Conservation (phyloP, 164 flowering plant genomes). For the Malania oleifera region DNA sequence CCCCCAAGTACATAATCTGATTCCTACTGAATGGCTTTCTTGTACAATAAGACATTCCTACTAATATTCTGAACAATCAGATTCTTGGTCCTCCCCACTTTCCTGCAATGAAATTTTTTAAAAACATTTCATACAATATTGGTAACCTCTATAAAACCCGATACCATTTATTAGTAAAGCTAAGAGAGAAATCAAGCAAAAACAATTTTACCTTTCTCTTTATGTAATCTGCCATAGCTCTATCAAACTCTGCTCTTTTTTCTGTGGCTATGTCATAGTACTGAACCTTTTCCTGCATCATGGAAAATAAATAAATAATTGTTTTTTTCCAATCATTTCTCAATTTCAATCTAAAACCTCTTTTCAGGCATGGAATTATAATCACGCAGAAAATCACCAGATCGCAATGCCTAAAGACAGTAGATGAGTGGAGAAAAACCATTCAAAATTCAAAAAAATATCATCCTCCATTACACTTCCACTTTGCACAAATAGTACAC, state of each 20-base stretch:
- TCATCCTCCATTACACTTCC: no score
- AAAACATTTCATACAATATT: not conserved
- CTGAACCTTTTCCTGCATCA: constrained; percentile 73
- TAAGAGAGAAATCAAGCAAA: not conserved
- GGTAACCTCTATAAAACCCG: no score
- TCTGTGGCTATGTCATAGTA: constrained; percentile 92
- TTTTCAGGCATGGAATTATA: not conserved
- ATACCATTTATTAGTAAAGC: not conserved
- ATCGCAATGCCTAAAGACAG: no score
- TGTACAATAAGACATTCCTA: constrained; percentile 4
- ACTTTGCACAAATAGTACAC: no score
- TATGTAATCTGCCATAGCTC: constrained; percentile 65
- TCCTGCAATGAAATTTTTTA: constrained; percentile 46
- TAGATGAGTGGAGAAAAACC: not conserved
- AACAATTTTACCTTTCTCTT: constrained; percentile 49
- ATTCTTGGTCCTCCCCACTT: constrained; percentile 50
- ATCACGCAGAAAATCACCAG: not conserved
- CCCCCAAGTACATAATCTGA: not conserved
- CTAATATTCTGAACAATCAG: constrained; percentile 33
- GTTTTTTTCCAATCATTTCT: no score
- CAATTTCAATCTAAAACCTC: no score
- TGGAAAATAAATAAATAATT: not conserved
- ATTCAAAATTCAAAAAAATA: not conserved
- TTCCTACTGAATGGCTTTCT: constrained; percentile 12
- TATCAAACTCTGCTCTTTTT: constrained; percentile 83